These are phyloP conservation scores for Mycena sp. DNA, from an alignment of 1,284 basidiomycete genomes.

Conservation along the genomic window DNA sequence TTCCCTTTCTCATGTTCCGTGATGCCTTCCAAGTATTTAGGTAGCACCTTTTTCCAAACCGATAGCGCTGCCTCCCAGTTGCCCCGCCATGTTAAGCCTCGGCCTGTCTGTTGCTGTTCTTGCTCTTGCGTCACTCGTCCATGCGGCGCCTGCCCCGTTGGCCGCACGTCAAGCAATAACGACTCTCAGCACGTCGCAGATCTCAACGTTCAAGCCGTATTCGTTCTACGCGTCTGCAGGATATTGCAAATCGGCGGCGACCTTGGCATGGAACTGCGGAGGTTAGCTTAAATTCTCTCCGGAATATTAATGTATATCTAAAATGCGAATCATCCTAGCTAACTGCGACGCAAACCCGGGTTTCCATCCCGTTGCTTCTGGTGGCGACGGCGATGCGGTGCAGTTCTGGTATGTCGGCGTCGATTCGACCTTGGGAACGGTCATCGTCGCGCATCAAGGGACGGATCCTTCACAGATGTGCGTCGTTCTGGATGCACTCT, in stretches of 20 bases:
- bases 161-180: slow-evolving; percentile 49
- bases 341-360: slow-evolving; percentile 53
- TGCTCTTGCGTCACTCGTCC: slow-evolving; percentile 20
- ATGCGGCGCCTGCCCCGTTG: slow-evolving; percentile 33
- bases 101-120: too few species aligned
- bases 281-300: background rate
- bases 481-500: slow-evolving; percentile 26
- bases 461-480: slow-evolving; percentile 57
- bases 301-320: background rate
- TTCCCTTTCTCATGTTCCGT: too few species aligned
- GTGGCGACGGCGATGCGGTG: slow-evolving; percentile 48
- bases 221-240: slow-evolving; percentile 43
- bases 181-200: slow-evolving; percentile 47
- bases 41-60: too few species aligned
- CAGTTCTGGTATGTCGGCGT: slow-evolving; percentile 61
- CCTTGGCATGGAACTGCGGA: slow-evolving; percentile 39
- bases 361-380: slow-evolving; percentile 63
- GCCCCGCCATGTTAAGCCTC: too few species aligned
- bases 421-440: slow-evolving; percentile 48
- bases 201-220: slow-evolving; percentile 43
- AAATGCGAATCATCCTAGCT: slow-evolving; percentile 40
- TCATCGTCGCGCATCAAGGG: slow-evolving; percentile 63
- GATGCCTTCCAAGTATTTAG: too few species aligned
- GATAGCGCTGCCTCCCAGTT: too few species aligned
- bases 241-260: slow-evolving; percentile 42